Evolutionary conservation across 1,139 yeast species (phyloP).

Genomic region (Zygoascus sp.): DNA sequence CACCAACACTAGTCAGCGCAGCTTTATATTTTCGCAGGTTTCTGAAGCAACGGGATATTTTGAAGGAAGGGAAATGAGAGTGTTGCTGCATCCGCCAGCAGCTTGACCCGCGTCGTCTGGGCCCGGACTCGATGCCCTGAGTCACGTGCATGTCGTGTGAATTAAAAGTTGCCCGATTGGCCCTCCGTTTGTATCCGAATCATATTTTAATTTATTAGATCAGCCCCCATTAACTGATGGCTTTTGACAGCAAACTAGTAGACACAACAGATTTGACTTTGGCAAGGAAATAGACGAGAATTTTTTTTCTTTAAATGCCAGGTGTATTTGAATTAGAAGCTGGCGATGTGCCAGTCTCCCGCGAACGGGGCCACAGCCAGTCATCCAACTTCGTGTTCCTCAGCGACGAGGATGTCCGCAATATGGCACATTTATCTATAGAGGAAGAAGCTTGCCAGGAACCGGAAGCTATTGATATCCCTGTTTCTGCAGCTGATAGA

Average conservation of each 20-base stretch:
- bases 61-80: conserved; percentile 5
- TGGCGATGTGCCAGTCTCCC: background rate
- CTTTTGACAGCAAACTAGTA: background rate
- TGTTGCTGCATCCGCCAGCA: background rate
- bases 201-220: background rate
- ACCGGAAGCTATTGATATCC: conserved; percentile 5
- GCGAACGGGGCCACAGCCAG: conserved; percentile 1
- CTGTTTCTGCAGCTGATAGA: background rate
- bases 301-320: background rate
- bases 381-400: conserved; percentile 9
- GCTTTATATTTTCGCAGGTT: background rate
- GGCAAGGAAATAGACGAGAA: conserved; percentile 2
- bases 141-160: background rate
- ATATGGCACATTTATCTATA: conserved; percentile 7
- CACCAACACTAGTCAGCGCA: background rate
- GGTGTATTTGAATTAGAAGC: conserved; percentile 7
- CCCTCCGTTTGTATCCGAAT: background rate
- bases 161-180: conserved; percentile 1
- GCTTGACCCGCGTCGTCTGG: too few species aligned
- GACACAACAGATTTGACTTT: conserved; percentile 6
- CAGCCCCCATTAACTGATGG: background rate
- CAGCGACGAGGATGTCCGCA: conserved; percentile 6
- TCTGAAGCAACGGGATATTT: conserved; percentile 1
- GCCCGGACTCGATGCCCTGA: background rate
- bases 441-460: conserved; percentile 14